These are phyloP conservation scores for Sideroxylon spinosum DNA, from an alignment of 179 eudicot genomes.

Conservation along the genomic window DNA sequence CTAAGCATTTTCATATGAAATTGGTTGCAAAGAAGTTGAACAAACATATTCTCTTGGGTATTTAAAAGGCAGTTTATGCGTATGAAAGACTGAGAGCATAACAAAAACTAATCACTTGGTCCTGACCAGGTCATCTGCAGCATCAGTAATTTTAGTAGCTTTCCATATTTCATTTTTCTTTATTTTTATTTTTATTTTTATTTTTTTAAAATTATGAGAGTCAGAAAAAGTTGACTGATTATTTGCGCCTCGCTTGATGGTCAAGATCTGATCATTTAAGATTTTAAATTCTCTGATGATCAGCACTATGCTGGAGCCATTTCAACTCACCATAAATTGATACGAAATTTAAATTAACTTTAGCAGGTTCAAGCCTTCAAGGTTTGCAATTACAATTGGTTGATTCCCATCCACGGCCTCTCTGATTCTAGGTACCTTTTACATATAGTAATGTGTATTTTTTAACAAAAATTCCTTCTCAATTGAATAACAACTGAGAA, in stretches of 20 bases:
- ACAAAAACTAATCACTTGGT: neutral
- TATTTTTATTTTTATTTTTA: neutral
- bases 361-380: neutral
- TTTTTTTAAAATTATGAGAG: neutral
- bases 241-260: neutral
- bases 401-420: too few relatives aligned
- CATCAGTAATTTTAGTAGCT: neutral
- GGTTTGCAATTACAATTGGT: too few relatives aligned
- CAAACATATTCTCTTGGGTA: neutral
- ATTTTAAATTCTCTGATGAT: neutral
- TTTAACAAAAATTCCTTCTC: too few relatives aligned
- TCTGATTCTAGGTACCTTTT: too few relatives aligned
- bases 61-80: neutral
- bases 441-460: too few relatives aligned
- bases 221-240: neutral
- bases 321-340: neutral
- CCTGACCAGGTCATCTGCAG: neutral
- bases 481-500: too few relatives aligned
- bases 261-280: neutral
- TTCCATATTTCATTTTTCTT: neutral
- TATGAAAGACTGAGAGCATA: too few relatives aligned
- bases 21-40: neutral
- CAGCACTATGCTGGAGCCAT: neutral
- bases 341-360: neutral
- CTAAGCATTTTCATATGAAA: neutral